Percentiles rank a stretch among this genome's conserved stretches.
Evolutionary conservation across 495 filamentous ascomycete species (phyloP).

Genomic region (Aspergillus biplanus): DNA sequence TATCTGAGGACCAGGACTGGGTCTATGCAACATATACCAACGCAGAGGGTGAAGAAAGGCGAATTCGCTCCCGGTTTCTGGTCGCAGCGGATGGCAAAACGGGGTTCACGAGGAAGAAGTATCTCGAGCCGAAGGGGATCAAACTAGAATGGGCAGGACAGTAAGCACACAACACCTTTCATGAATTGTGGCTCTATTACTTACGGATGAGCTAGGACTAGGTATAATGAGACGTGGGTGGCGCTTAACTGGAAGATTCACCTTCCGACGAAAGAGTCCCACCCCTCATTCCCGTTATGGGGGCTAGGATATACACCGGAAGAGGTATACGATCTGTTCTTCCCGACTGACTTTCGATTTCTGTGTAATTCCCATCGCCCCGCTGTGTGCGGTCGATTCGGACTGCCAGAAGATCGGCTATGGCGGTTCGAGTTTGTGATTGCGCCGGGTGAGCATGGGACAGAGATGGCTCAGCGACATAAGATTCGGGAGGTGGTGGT

Average conservation of each 20-base stretch:
- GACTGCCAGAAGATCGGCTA: constrained; percentile 41
- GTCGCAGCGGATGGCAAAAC: constrained; percentile 56
- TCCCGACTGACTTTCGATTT: constrained; percentile 51
- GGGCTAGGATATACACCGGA: constrained; percentile 47
- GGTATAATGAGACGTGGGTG: constrained; percentile 56
- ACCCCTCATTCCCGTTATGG: constrained; percentile 55
- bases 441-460: constrained; percentile 29
- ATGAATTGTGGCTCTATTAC: neutral
- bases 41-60: constrained; percentile 21
- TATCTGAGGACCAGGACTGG: constrained; percentile 32
- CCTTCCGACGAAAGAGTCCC: constrained; percentile 47
- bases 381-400: constrained; percentile 53
- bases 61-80: constrained; percentile 40
- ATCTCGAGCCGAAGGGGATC: constrained; percentile 48
- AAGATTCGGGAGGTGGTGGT: constrained; percentile 31
- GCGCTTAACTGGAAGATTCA: constrained; percentile 53
- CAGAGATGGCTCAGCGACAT: constrained; percentile 31
- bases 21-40: constrained; percentile 40
- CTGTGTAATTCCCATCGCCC: constrained; percentile 46
- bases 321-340: constrained; percentile 55
- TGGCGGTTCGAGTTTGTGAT: constrained; percentile 57
- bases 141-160: constrained; percentile 40
- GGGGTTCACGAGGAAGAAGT: constrained; percentile 54
- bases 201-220: constrained; percentile 12
- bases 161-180: constrained; percentile 17